Evolutionary conservation across 805 yeast genomes (phyloP), one percentile per base, ranked within the genome.

Genomic region (Wickerhamomyces bovis): DNA sequence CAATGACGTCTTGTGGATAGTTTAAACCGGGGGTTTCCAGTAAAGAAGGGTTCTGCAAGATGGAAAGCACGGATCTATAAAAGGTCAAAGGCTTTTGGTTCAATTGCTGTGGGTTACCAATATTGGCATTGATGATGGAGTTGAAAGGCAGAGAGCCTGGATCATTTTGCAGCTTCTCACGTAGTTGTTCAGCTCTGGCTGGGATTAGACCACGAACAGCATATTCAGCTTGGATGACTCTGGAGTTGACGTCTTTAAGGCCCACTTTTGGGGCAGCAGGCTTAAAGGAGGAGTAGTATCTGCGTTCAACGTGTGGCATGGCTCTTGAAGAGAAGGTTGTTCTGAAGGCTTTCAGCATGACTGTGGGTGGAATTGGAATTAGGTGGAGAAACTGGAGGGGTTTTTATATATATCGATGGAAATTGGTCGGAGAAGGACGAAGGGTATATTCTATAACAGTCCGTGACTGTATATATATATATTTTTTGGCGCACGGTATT

Each of bases 21-120:
- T 48, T 31, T 7, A 36, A 19, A 6, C 16, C n/a, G 7, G 52
- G 33, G 6, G 18, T 3, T 7, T 64, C 60, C 39, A 90, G 56
- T 44, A 90, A 66, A 26, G 73, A 77, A 1, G 99, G 98, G 64
- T 87, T 85, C 68, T 94, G 97, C 56, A 92, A 69, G 39, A 90
- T 66, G 0, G 97, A 79, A 49, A 92, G 70, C 4, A 90, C 96
- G 63, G 90, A 95, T 58, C 99, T 78, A 67, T 89, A 90, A 72
- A 94, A 94, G n/a, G 96, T 87, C 57, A 94, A 73, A 1, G 99
- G 99, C 59, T 82, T 77, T 66, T 94, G 99, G 56, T 89, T 92
- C 62, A 94, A 74, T 64, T 92, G 98, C 67, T 94, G 99, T 2
- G 99, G 99, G 64, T 94, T 94, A 26, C 99, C 99, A 52, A 94